A percentile compares a stretch with the other conserved stretches of the same genome.
phyloP scores from a whole-genome alignment of 129 eudicot genomes.

The Glebionis coronaria region DNA sequence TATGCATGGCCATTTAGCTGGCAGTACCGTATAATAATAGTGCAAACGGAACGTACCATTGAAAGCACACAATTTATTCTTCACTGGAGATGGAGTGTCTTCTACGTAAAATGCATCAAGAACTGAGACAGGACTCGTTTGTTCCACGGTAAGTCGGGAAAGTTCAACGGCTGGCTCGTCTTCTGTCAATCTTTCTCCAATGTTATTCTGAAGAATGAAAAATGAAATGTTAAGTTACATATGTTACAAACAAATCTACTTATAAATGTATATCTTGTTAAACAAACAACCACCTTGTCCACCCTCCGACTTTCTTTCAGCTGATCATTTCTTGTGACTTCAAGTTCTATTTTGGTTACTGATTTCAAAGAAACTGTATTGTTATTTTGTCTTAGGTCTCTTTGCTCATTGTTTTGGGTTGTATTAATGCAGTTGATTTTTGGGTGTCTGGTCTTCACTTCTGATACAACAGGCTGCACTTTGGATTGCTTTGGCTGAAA shows the following conservation, averaged over 20 bases:
- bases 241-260: background rate
- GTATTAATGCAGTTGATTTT: constrained; percentile 26
- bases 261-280: background rate
- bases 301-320: constrained; percentile 32
- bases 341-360: constrained; percentile 40
- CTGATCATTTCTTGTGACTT: constrained; percentile 39
- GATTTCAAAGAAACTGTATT: constrained; percentile 52
- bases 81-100: constrained; percentile 78
- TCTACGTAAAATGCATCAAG: constrained; percentile 77
- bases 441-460: constrained; percentile 30
- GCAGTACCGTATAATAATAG: no score
- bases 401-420: constrained; percentile 38
- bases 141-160: constrained; percentile 48
- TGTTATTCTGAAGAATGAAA: constrained; percentile 35
- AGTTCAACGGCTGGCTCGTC: constrained; percentile 43
- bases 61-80: constrained; percentile 53
- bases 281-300: constrained; percentile 18
- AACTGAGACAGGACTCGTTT: constrained; percentile 90
- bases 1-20: background rate
- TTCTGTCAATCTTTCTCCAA: constrained; percentile 38
- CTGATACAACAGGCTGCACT: constrained; percentile 23
- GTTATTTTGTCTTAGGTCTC: constrained; percentile 24
- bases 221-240: constrained; percentile 6
- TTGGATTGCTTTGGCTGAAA: constrained; percentile 27
- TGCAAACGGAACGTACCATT: constrained; percentile 42